These are phyloP conservation scores for Lentinula edodes DNA, from an alignment of 768 basidiomycete species.

Conservation along the genomic window DNA sequence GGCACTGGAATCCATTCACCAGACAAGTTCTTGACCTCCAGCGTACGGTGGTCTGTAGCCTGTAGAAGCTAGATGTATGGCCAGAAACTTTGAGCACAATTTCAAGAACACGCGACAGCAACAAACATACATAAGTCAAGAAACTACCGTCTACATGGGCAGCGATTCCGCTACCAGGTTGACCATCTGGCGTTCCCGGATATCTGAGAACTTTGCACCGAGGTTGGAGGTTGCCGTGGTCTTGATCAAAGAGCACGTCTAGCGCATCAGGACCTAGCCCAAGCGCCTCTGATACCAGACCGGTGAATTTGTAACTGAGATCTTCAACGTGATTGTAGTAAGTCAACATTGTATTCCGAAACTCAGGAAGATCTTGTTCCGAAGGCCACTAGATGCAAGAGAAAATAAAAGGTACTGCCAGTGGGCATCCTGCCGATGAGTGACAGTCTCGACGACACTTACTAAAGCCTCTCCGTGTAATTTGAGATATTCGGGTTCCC, in stretches of 20 bases:
- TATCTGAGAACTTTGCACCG: constrained; percentile 40
- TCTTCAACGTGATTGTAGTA: constrained; percentile 38
- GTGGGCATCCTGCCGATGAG: background rate
- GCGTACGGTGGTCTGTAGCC: constrained; percentile 46
- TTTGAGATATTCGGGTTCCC: constrained; percentile 42
- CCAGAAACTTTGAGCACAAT: background rate
- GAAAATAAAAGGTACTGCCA: background rate
- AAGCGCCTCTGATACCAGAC: constrained; percentile 42
- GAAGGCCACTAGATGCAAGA: background rate
- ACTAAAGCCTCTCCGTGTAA: constrained; percentile 51
- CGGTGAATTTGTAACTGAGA: constrained; percentile 40
- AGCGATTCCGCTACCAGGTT: constrained; percentile 47
- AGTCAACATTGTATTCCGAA: constrained; percentile 31
- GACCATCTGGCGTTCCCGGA: constrained; percentile 30
- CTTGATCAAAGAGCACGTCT: constrained; percentile 33
- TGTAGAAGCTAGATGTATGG: constrained; percentile 38
- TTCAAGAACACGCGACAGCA: background rate
- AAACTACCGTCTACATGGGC: constrained; percentile 54
- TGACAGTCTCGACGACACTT: constrained; percentile 6
- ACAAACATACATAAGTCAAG: constrained; percentile 41
- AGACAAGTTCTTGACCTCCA: constrained; percentile 52
- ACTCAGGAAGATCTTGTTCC: constrained; percentile 36
- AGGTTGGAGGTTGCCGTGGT: constrained; percentile 37
- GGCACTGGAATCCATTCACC: constrained; percentile 54
- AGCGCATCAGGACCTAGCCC: constrained; percentile 37